These are phyloP conservation scores for Gentiana macrophylla DNA, from an alignment of 257 asterid genomes.

Conservation along the genomic window DNA sequence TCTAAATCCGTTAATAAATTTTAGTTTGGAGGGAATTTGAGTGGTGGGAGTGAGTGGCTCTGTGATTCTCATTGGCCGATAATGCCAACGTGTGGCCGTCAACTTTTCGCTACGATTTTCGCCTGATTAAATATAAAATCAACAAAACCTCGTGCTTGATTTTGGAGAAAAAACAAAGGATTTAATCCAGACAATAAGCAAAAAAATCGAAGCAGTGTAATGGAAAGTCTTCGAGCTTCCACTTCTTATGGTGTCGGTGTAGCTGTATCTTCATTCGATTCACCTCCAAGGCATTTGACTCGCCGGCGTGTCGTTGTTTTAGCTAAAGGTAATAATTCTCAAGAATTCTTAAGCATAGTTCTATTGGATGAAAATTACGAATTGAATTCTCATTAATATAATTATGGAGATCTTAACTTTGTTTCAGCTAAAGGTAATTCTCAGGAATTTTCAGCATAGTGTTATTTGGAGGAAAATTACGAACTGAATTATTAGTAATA, in stretches of 20 bases:
- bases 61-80: slow-evolving; percentile 19
- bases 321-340: slow-evolving; percentile 38
- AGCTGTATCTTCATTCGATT: slow-evolving; percentile 33
- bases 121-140: not conserved
- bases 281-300: slow-evolving; percentile 31
- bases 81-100: slow-evolving; percentile 49
- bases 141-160: slow-evolving; percentile 3
- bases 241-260: slow-evolving; percentile 61
- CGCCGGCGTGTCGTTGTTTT: slow-evolving; percentile 26
- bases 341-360: not conserved
- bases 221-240: slow-evolving; percentile 79
- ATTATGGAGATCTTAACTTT: not conserved
- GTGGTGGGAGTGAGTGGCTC: slow-evolving; percentile 19
- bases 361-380: too few relatives aligned
- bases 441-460: too few relatives aligned
- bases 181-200: not conserved
- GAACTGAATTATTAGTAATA: too few relatives aligned
- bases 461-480: too few relatives aligned
- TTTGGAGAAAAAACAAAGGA: not conserved
- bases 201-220: slow-evolving; percentile 15
- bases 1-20: not conserved
- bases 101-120: slow-evolving; percentile 8
- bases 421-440: too few relatives aligned
- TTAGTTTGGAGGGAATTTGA: not conserved
- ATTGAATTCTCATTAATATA: too few relatives aligned